Evolutionary conservation across 345 rosid genomes (phyloP).

Genomic region (Heritiera littoralis): DNA sequence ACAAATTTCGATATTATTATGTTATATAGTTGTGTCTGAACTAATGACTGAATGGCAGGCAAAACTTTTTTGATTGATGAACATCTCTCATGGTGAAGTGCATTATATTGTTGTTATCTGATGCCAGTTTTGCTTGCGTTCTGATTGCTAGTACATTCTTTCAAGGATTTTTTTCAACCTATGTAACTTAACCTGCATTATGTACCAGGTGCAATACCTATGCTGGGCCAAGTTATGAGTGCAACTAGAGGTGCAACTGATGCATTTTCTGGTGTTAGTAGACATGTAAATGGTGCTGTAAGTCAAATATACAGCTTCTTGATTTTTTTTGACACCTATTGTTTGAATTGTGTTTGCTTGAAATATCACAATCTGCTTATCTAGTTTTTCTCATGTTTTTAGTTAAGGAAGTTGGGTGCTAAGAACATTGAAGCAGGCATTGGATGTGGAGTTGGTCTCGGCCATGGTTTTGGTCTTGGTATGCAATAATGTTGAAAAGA

Average conservation of each 20-base stretch:
- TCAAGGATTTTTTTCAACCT: not conserved
- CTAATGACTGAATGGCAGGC: not conserved
- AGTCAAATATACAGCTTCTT: slow-evolving; percentile 30
- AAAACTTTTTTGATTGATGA: not conserved
- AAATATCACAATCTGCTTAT: slow-evolving; percentile 4
- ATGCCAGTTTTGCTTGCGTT: slow-evolving; percentile 1
- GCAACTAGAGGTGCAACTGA: slow-evolving; percentile 94
- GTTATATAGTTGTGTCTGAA: not conserved
- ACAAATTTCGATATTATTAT: not conserved
- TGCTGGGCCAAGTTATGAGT: slow-evolving; percentile 78
- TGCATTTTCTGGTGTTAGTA: slow-evolving; percentile 79
- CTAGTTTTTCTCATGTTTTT: slow-evolving; percentile 20
- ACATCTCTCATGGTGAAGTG: not conserved
- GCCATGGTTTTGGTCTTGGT: slow-evolving; percentile 81
- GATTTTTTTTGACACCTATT: not conserved
- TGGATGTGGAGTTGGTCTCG: slow-evolving; percentile 84
- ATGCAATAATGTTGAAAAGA: slow-evolving; percentile 27
- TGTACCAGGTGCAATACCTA: slow-evolving; percentile 70
- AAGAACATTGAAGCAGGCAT: slow-evolving; percentile 60
- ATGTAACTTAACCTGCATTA: not conserved
- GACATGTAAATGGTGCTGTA: slow-evolving; percentile 73
- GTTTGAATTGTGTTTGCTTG: not conserved
- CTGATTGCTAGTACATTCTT: not conserved
- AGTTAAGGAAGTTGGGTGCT: slow-evolving; percentile 66
- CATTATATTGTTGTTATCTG: slow-evolving; percentile 12